Conservation (phyloP, 2,329 filamentous ascomycete species). For the Botrytis fabae region DNA sequence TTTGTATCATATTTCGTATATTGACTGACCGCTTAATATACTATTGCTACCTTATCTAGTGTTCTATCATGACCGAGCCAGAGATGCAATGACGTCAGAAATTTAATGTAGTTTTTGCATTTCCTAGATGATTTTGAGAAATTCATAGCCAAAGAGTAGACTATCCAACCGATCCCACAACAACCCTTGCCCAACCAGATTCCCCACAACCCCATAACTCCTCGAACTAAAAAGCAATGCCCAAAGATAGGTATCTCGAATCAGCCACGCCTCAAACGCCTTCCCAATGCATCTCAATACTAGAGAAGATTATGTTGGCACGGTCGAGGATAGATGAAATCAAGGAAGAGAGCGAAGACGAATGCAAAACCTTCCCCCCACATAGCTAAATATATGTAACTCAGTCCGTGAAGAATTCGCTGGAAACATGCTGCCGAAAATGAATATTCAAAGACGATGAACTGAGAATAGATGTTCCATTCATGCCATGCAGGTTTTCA, state of each 20-base stretch:
- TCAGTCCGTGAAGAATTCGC: not conserved
- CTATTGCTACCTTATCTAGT: not conserved
- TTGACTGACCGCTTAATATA: too few species aligned
- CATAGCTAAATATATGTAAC: not conserved
- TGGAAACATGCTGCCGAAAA: not conserved
- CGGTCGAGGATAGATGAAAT: slow-evolving; percentile 20
- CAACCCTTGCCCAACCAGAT: not conserved
- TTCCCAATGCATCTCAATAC: slow-evolving; percentile 20
- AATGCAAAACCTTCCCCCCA: not conserved
- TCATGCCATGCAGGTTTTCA: not conserved
- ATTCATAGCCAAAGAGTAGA: not conserved
- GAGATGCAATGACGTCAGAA: not conserved
- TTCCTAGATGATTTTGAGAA: not conserved
- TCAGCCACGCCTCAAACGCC: slow-evolving; percentile 22
- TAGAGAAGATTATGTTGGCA: slow-evolving; percentile 24
- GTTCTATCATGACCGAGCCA: not conserved
- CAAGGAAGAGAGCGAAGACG: slow-evolving; percentile 14
- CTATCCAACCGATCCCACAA: slow-evolving; percentile 4
- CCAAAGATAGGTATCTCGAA: slow-evolving; percentile 9
- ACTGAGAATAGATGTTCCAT: not conserved
- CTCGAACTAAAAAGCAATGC: not conserved
- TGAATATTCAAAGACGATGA: slow-evolving; percentile 3
- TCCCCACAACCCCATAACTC: slow-evolving; percentile 1
- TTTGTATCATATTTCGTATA: too few species aligned
- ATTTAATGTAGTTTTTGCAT: not conserved